Evolutionary conservation across 2,329 filamentous ascomycete species (phyloP), one percentile per base, ranked within the genome.

Genomic region (Fusarium brevicatenulatum): DNA sequence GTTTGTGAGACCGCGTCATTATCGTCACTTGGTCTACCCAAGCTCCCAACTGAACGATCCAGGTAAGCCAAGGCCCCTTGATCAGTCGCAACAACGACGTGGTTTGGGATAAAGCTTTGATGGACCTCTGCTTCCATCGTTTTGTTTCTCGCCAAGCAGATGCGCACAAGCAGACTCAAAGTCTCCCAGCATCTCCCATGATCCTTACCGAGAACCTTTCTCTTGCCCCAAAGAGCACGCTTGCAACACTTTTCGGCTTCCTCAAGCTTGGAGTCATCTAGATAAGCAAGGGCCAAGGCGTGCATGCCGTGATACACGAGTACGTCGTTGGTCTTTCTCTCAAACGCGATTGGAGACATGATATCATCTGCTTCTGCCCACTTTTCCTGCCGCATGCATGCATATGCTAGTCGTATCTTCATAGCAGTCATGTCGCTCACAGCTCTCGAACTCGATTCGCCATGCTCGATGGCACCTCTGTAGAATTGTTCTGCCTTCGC

Each of bases 21-120:
- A 4, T 9, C 16, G 10, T 18, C 1, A 13, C 16, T 19, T 32
- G 47, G 15, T 13, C 7, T 50, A 4, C 1, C 0, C 15, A 32
- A 23, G 10, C 10, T 10, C 21, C 10, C 8, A 7, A 50, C 47
- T 1, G 47, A 32, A 13, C 47, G 47, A 0, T 50, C 21, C 21
- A 50, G 28, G 23, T 50, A 32, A 2, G 4, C 9, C 21, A 32
- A 32, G 7, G 47, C 28, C 23, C 9, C 28, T 9, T 11, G 15
- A 23, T 32, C 47, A 4, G 6, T 19, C 8, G 5, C 15, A 13
- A 50, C 7, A 50, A 10, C 5, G 21, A 5, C 28, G 5, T 50
- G 1, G 28, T 12, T 50, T 3, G 47, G 47, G 21, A 50, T 50
- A 50, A 50, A 50, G 8, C 47, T 50, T 50, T 12, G 28, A 7